Evolutionary conservation across 2,329 filamentous ascomycete genomes (phyloP), one percentile per base, ranked within the genome.

Genomic region (Penicillium sp.): DNA sequence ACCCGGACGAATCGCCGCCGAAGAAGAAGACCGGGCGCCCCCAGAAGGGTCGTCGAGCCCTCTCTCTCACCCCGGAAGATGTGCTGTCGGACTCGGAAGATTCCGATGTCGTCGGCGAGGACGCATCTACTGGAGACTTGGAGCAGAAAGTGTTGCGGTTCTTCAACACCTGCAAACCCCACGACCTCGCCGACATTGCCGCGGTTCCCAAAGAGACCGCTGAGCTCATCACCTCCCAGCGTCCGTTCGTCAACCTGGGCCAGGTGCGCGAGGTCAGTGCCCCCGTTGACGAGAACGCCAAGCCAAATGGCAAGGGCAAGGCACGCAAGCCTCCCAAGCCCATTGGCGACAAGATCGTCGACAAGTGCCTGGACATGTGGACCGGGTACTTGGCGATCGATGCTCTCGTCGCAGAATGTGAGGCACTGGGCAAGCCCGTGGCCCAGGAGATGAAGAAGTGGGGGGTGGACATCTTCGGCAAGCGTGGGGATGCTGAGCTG

Each of bases 351-450:
- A 87, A 84, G 68, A 82, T 90, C 55, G 84, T 90, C 6, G 86
- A 90, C 51, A 84, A 85, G 53, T 88, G 86, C 51, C 71, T 85
- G 37, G 86, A 90, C 25, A 96, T 96, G 83, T 88, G 90, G 77
- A 84, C 83, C 17, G 90, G 90, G 0, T 93, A 95, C 67, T 84
- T 90, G 63, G 91, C 91, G 20, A 91, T 97, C 54, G 93, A 96
- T 74, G 83, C 88, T 45, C 84, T 97, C 8, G 91, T 96, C 15
- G 81, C 84, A 20, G 83, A 88, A 63, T 96, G 93, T 70, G 89
- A 94, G 71, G 77, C 79, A 2, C 82, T 94, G 42, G 91, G 90
- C 1, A 86, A 87, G 61, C 87, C 88, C 2, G 79, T 91, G 57
- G 81, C 84, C 2, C 78, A 82, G 12, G 84, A 86, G 54, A 89